Evolutionary conservation across 495 filamentous ascomycete species (phyloP).

Genomic region (Platismatia glauca): DNA sequence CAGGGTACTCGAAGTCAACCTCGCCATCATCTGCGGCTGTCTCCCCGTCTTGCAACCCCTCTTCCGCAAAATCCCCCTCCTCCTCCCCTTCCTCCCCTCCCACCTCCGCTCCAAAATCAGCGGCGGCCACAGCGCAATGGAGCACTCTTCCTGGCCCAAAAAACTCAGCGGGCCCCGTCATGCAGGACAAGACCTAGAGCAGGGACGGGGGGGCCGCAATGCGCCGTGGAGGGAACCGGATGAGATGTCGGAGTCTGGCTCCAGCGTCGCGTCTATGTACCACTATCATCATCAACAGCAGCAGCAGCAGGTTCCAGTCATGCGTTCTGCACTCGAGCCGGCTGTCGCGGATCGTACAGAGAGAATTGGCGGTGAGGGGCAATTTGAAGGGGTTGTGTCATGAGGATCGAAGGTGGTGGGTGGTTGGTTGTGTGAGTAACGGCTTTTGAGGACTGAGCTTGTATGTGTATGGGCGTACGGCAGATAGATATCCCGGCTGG

Average conservation of each 20-base stretch:
- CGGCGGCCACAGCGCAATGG: neutral
- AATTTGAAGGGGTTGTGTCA: too few species aligned
- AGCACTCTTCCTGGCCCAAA: neutral
- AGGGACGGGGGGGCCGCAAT: neutral
- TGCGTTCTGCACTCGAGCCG: too few species aligned
- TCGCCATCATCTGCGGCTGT: constrained; percentile 17
- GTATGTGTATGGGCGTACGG: too few species aligned
- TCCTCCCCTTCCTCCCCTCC: neutral
- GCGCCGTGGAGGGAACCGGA: neutral
- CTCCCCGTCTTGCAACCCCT: constrained; percentile 9
- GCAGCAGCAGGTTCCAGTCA: too few species aligned
- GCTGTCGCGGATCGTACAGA: too few species aligned
- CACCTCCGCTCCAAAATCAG: neutral
- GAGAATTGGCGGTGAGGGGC: too few species aligned
- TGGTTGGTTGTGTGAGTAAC: too few species aligned
- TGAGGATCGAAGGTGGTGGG: too few species aligned
- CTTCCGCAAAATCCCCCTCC: neutral
- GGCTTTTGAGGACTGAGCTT: too few species aligned
- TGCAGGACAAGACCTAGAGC: neutral
- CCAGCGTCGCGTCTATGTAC: neutral
- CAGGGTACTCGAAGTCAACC: constrained; percentile 12
- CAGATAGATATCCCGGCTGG: too few species aligned
- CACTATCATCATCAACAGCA: neutral
- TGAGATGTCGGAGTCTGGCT: neutral
- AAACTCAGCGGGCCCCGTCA: neutral